Percentiles rank a stretch among this genome's conserved stretches.
These are phyloP conservation scores for Margaritispora aquatica DNA, from an alignment of 495 filamentous ascomycete species.

Conservation along the genomic window DNA sequence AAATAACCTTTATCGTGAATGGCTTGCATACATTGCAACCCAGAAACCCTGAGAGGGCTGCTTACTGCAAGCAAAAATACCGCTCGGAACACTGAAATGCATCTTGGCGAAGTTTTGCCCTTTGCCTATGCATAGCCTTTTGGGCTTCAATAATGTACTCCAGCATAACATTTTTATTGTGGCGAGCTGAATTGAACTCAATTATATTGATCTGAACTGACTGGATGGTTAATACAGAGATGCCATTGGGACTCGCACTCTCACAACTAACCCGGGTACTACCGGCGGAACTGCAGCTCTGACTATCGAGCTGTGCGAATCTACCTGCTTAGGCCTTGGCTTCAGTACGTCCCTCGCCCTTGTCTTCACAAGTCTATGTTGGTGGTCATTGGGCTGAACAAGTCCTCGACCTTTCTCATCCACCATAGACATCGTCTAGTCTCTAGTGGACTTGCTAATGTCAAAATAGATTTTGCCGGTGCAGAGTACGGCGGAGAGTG, in stretches of 20 bases:
- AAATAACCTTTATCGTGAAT: background rate
- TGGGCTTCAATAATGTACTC: too few species aligned
- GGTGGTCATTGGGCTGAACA: background rate
- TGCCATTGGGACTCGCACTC: slow-evolving; percentile 10
- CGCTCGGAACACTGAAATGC: background rate
- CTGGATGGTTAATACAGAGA: background rate
- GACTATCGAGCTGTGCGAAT: slow-evolving; percentile 29
- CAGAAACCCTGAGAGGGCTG: background rate
- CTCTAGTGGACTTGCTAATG: background rate
- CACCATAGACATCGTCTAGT: background rate
- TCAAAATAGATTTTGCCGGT: slow-evolving; percentile 26
- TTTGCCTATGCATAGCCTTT: background rate
- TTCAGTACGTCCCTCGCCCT: slow-evolving; percentile 9
- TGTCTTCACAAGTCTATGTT: background rate
- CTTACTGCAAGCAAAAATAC: background rate
- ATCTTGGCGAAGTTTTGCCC: too few species aligned
- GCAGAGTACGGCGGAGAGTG: slow-evolving; percentile 37
- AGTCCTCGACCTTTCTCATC: background rate
- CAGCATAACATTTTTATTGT: too few species aligned
- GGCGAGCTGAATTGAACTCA: background rate
- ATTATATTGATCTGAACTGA: too few species aligned
- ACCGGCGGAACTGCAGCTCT: slow-evolving; percentile 1
- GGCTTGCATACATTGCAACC: background rate
- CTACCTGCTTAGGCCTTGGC: slow-evolving; percentile 28
- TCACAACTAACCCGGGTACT: background rate